Conservation (phyloP, 768 basidiomycete species). For the Lactarius evosmus region DNA sequence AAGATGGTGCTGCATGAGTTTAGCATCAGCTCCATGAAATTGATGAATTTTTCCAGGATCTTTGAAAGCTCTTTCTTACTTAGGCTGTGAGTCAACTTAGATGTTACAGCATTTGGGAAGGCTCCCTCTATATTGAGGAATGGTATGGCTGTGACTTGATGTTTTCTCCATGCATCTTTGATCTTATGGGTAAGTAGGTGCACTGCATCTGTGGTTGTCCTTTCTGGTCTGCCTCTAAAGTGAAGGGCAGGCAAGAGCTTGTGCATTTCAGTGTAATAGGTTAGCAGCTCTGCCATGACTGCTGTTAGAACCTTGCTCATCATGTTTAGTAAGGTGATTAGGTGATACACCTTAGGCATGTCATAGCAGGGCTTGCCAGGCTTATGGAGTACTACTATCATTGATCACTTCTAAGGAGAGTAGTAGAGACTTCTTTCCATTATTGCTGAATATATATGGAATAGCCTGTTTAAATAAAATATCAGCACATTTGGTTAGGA, state of each 20-base stretch:
- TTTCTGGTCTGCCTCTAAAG: neutral
- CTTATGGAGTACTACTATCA: neutral
- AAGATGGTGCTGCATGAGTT: constrained; percentile 16
- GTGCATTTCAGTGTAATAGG: constrained; percentile 12
- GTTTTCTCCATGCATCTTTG: constrained; percentile 30
- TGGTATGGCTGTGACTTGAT: constrained; percentile 13
- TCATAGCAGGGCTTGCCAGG: neutral
- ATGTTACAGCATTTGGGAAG: constrained; percentile 40
- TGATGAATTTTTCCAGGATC: constrained; percentile 32
- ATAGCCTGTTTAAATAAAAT: constrained; percentile 32
- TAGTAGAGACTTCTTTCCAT: neutral
- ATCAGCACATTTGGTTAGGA: constrained; percentile 33
- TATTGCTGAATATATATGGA: neutral
- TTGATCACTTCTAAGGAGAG: neutral
- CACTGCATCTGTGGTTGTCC: constrained; percentile 31
- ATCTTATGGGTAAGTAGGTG: constrained; percentile 30
- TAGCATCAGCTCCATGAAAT: constrained; percentile 19
- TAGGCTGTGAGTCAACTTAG: constrained; percentile 36
- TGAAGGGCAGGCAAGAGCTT: constrained; percentile 26
- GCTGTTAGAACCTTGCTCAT: too few relatives aligned
- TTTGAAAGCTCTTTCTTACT: constrained; percentile 29
- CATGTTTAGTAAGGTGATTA: neutral
- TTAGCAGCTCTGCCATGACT: too few relatives aligned
- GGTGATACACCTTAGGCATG: neutral
- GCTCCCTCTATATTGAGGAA: constrained; percentile 29